phyloP scores from a whole-genome alignment of 73 alveolate species.

The Tetrahymena thermophila region DNA sequence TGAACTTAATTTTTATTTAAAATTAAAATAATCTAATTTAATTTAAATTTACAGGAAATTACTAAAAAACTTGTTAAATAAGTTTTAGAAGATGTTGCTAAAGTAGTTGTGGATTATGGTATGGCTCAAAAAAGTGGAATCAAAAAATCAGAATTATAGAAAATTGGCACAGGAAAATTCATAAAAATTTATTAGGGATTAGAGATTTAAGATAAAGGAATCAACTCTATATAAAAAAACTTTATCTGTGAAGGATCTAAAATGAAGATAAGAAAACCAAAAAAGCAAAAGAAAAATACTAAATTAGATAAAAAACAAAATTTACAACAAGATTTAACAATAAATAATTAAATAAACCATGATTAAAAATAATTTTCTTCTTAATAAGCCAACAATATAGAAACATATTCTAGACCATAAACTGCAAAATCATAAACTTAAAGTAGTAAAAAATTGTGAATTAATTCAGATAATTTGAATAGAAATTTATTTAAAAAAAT shows the following conservation, averaged over 20 bases:
- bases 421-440: neutral
- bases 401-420: neutral
- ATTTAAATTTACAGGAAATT: constrained; percentile 13
- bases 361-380: neutral
- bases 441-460: neutral
- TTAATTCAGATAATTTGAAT: no score
- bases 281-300: neutral
- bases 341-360: neutral
- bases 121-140: constrained; percentile 24
- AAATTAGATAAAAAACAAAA: neutral
- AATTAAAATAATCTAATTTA: neutral
- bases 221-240: neutral
- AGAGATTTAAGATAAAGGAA: neutral
- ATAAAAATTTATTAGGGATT: constrained; percentile 17
- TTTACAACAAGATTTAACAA: neutral
- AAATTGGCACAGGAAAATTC: constrained; percentile 16
- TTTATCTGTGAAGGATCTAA: neutral
- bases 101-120: constrained; percentile 51
- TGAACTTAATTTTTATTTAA: neutral
- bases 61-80: constrained; percentile 53
- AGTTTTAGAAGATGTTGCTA: constrained; percentile 52
- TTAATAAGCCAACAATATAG: neutral
- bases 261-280: neutral
- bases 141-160: neutral
- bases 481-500: no score